Evolutionary conservation across 352 stramenopile genomes (phyloP), one percentile per base, ranked within the genome.

Genomic region (Hyaloperonospora brassicae): DNA sequence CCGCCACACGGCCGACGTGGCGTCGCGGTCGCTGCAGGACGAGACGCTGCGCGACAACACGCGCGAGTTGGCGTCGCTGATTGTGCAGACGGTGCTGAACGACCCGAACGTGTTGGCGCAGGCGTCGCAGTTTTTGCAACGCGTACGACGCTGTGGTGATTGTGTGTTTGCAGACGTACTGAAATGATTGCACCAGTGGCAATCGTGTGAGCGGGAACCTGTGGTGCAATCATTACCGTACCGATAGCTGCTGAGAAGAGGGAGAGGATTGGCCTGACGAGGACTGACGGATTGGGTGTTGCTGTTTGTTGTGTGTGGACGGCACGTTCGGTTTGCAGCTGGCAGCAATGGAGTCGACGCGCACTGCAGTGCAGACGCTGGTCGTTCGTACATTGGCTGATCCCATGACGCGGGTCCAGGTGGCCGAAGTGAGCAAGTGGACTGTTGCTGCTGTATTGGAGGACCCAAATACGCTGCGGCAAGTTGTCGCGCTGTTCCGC

Each of bases 81-180:
- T 93, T 61, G 79, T 93, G 10, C 82, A 93, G 62, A 93, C 82
- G 6, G 79, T 93, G 61, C 67, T 93, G 12, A 90, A 90, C 50
- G 82, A 93, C 61, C 72, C 79, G 17, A 86, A 93, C 42, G 82
- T 93, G 47, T 68, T 93, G 25, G 66, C 89, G 49, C 82, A 93
- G 64, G 79, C 82, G 14, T 85, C 78, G 10, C 61, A 64, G 27
- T 93, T 93, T 52, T 55, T 93, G 52, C 75, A 89, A 44, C 62
- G 78, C 31, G 79, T 92, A 54, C 41, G 41, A 14, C 9, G 24
- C 1, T 17, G 2, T 38, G 11, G 10, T 45, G 21, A 9, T 34
- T 34, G 27, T 34, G 4, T 34, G 4, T 34, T 34, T 34, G 27
- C 27, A 34, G 11, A 31, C 56, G 62, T 64, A 40, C 39, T 55